Evolutionary conservation across 306 rosid genomes (phyloP).

Genomic region (Acacia melanoxylon): DNA sequence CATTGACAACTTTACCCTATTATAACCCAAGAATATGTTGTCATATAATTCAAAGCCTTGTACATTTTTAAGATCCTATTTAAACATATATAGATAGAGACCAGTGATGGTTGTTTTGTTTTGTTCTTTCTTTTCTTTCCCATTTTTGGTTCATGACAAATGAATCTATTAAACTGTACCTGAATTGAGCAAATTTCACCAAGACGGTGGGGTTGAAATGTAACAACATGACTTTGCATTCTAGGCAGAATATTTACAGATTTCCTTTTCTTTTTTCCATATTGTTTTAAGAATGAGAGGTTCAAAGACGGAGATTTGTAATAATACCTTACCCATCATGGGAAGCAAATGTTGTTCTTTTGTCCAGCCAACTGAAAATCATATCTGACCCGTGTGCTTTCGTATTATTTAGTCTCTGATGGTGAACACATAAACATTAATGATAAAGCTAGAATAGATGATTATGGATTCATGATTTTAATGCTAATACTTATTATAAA

Average conservation of each 20-base stretch:
- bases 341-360: constrained; percentile 11
- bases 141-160: too few relatives aligned
- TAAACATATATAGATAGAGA: too few relatives aligned
- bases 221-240: constrained; percentile 4
- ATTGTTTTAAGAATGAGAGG: too few relatives aligned
- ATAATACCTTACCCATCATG: constrained; percentile 8
- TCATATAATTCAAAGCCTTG: too few relatives aligned
- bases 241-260: not conserved
- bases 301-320: not conserved
- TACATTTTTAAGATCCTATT: too few relatives aligned
- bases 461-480: not conserved
- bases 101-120: too few relatives aligned
- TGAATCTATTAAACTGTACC: too few relatives aligned
- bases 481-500: not conserved
- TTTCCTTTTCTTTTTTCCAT: not conserved
- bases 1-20: too few relatives aligned
- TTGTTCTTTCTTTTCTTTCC: too few relatives aligned
- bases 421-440: not conserved
- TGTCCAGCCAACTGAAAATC: not conserved
- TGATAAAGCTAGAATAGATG: not conserved
- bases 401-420: not conserved
- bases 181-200: not conserved
- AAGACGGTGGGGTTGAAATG: not conserved
- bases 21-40: too few relatives aligned
- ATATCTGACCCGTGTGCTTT: not conserved